Base-by-base conservation (phyloP, 2,329 filamentous ascomycete species). In the Xylariaceae sp. region DNA sequence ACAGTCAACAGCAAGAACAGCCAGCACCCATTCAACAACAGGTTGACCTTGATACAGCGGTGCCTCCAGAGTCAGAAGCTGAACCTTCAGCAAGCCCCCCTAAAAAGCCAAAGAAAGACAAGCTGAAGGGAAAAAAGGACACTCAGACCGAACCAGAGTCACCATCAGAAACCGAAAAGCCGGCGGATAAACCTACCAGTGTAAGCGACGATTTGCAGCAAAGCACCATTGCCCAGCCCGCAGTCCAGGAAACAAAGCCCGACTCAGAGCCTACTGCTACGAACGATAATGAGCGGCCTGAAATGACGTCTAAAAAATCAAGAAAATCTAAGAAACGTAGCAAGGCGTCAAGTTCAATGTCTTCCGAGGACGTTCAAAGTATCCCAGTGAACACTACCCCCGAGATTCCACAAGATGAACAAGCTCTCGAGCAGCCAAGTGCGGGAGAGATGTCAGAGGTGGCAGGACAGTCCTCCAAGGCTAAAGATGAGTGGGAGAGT, bases 101-200 rank as follows among this genome's bases (percentile, higher is more conserved):
- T 44, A 74, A 74, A 59, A 74, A 62, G 45, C 63, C 63, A 18
- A 75, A 75, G 61, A 75, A 75, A 52, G 65, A 70, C 52, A 73
- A 73, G 65, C 74, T 73, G 67, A 74, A 64, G 70, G 75, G 72
- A 62, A 67, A 71, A 54, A 40, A 60, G 49, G 50, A 63, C 19
- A 50, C 43, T 37, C 57, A 61, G 41, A 19, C 59, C 14, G 67
- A 67, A n/a, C 58, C 56, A n/a, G 65, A 65, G 48, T 21, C 57
- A 52, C 26, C 23, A 32, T 64, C 60, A 20, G 60, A 47, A 32
- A 44, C 20, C 21, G 61, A 63, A 48, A 63, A 53, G 40, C 57
- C 61, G 7, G 43, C 50, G 29, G 46, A 44, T 50, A 54, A 61
- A 59, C 51, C 60, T 42, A 20, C 29, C 23, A 54, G 46, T 29